Evolutionary conservation across 139 green algal genomes (phyloP), one percentile per base, ranked within the genome.

Genomic region (Deuterostichococcus epilithicus): DNA sequence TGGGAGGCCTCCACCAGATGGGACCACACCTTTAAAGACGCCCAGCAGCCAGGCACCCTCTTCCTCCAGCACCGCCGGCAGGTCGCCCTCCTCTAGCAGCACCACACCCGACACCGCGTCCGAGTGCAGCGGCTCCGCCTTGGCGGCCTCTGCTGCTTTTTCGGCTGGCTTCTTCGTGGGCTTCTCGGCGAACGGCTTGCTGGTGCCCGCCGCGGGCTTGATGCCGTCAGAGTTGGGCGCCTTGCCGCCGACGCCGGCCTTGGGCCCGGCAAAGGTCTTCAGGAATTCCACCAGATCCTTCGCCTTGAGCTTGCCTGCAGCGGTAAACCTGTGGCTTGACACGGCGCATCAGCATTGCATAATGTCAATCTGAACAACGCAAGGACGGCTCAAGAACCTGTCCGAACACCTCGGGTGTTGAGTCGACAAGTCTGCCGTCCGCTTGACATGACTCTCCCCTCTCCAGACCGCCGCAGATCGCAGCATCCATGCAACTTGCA

Each of bases 241-340:
- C 34, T 33, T 63, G 1, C 10, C 70, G 13, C 30, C 70, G 13
- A 5, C 59, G 5, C 35, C 67, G 15, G 1, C 5, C 3, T n/a
- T 36, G 65, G 72, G 28, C 34, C 34, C 77, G 38, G 60, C 58
- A 34, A 78, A 78, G 28, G 26, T n/a, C 30, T 32, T 38, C 33
- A 87, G 79, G 79, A 76, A 82, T 13, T 58, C 44, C 10, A 79
- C 70, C 36, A 87, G 68, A 33, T 78, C 73, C 23, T 73, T 59
- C 25, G 83, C 76, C 76, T 87, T 87, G 59, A 85, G 66, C 26
- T 74, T 69, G 44, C 75, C 75, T 80, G 45, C 52, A 63, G 52
- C 52, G n/a, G n/a, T n/a, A n/a, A n/a, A n/a, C n/a, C n/a, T n/a
- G 5, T 63, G 52, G 18, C 8, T 52, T 13, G 42, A 13, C 8